Evolutionary conservation across 768 basidiomycete genomes (phyloP).

Genomic region (Hericium rajendrae): DNA sequence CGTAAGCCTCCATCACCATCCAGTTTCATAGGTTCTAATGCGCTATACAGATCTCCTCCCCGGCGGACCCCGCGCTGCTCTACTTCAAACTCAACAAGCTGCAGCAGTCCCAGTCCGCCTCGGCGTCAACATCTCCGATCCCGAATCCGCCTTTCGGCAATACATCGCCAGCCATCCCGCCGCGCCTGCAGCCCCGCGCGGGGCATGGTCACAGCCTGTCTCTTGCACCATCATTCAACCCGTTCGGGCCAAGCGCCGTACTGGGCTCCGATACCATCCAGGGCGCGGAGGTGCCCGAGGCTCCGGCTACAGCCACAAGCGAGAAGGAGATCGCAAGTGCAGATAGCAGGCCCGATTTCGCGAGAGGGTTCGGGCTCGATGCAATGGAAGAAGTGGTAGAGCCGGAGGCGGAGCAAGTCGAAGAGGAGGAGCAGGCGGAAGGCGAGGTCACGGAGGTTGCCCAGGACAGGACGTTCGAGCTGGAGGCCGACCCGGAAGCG

Average conservation of each 20-base stretch:
- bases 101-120: slow-evolving; percentile 52
- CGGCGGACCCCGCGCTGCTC: slow-evolving; percentile 75
- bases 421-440: slow-evolving; percentile 31
- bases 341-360: slow-evolving; percentile 60
- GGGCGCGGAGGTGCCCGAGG: slow-evolving; percentile 31
- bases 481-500: slow-evolving; percentile 8
- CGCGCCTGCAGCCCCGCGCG: slow-evolving; percentile 35
- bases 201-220: slow-evolving; percentile 67
- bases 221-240: slow-evolving; percentile 54
- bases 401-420: slow-evolving; percentile 43
- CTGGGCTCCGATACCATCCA: slow-evolving; percentile 36
- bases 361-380: slow-evolving; percentile 73
- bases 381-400: slow-evolving; percentile 69
- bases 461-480: slow-evolving; percentile 7
- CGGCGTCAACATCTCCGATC: slow-evolving; percentile 58
- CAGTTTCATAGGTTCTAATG: slow-evolving; percentile 1
- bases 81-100: slow-evolving; percentile 79
- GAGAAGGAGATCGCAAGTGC: slow-evolving; percentile 35
- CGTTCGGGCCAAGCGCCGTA: slow-evolving; percentile 51
- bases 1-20: slow-evolving; percentile 34
- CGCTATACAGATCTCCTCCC: slow-evolving; percentile 67
- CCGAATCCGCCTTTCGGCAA: slow-evolving; percentile 43
- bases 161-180: slow-evolving; percentile 34
- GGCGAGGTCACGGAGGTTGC: slow-evolving; percentile 31
- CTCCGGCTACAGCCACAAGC: slow-evolving; percentile 48